Percentiles rank a stretch among this genome's conserved stretches.
These are phyloP conservation scores for Myriosclerotinia scirpicola DNA, from an alignment of 2,329 filamentous ascomycete genomes.

Conservation along the genomic window DNA sequence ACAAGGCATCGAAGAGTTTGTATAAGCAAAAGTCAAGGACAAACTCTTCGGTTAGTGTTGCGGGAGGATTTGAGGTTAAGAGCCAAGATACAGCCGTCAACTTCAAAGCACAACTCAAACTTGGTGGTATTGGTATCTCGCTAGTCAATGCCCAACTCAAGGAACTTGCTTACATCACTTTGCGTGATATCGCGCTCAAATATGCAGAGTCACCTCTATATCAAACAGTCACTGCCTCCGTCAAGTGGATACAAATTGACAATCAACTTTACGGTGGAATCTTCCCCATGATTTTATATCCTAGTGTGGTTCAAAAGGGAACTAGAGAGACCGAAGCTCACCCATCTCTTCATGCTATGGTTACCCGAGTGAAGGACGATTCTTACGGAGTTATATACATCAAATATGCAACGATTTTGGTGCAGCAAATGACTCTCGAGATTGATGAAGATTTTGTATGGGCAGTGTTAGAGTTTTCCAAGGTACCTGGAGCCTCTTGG, in stretches of 20 bases:
- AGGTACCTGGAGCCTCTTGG: conserved; percentile 89
- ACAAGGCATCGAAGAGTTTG: conserved; percentile 86
- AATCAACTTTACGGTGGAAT: conserved; percentile 98
- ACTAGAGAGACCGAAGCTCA: conserved; percentile 92
- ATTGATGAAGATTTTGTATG: conserved; percentile 98
- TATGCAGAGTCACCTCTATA: conserved; percentile 93
- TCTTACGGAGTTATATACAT: conserved; percentile 97
- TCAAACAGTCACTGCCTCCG: conserved; percentile 83
- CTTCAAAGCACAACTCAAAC: conserved; percentile 82
- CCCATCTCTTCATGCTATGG: conserved; percentile 87
- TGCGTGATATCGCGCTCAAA: conserved; percentile 85
- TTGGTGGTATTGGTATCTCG: conserved; percentile 90
- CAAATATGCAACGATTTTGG: conserved; percentile 90
- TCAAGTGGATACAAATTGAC: conserved; percentile 99
- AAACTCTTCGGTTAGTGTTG: conserved; percentile 51
- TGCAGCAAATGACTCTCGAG: conserved; percentile 98
- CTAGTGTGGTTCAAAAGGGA: conserved; percentile 95
- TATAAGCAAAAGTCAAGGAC: conserved; percentile 66
- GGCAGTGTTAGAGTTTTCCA: conserved; percentile 89
- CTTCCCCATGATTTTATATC: conserved; percentile 95
- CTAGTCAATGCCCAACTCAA: conserved; percentile 89
- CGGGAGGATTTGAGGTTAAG: conserved; percentile 88
- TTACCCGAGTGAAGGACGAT: conserved; percentile 95
- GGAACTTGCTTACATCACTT: conserved; percentile 90
- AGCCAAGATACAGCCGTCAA: conserved; percentile 83